These are phyloP conservation scores for Podila minutissima DNA, from an alignment of 192 early-diverging fungal species.

Conservation along the genomic window DNA sequence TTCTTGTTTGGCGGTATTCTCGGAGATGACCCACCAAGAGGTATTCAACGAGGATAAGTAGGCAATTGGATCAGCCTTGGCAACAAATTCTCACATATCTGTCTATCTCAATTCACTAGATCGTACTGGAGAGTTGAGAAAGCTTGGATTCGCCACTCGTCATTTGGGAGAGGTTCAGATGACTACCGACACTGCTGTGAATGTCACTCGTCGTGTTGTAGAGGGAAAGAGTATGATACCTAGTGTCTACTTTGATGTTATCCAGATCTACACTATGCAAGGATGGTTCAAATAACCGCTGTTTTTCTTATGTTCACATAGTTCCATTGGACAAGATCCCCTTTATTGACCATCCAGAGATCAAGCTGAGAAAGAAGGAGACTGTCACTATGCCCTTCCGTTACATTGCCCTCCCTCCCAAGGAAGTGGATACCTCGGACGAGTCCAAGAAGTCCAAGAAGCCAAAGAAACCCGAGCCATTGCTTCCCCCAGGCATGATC, in stretches of 20 bases:
- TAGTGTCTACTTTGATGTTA: background rate
- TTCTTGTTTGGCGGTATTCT: slow-evolving; percentile 88
- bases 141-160: slow-evolving; percentile 73
- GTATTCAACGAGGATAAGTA: slow-evolving; percentile 26
- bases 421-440: slow-evolving; percentile 7
- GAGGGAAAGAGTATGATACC: slow-evolving; percentile 63
- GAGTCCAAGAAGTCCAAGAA: slow-evolving; percentile 50
- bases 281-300: background rate
- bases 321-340: slow-evolving; percentile 69
- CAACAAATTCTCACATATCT: background rate
- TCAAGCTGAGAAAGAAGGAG: slow-evolving; percentile 73
- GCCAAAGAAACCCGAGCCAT: slow-evolving; percentile 56
- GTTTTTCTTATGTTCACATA: background rate
- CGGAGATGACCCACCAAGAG: slow-evolving; percentile 74
- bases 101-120: slow-evolving; percentile 25
- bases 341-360: slow-evolving; percentile 80
- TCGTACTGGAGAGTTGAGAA: slow-evolving; percentile 69
- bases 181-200: slow-evolving; percentile 87
- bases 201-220: slow-evolving; percentile 74
- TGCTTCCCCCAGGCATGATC: slow-evolving; percentile 79
- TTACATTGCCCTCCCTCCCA: slow-evolving; percentile 65
- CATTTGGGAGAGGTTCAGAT: slow-evolving; percentile 83
- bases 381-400: slow-evolving; percentile 85
- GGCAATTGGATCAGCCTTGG: background rate
- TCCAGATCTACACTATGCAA: background rate